Evolutionary conservation across 345 rosid species (phyloP), one percentile per base, ranked within the genome.

Genomic region (Kernera saxatilis): DNA sequence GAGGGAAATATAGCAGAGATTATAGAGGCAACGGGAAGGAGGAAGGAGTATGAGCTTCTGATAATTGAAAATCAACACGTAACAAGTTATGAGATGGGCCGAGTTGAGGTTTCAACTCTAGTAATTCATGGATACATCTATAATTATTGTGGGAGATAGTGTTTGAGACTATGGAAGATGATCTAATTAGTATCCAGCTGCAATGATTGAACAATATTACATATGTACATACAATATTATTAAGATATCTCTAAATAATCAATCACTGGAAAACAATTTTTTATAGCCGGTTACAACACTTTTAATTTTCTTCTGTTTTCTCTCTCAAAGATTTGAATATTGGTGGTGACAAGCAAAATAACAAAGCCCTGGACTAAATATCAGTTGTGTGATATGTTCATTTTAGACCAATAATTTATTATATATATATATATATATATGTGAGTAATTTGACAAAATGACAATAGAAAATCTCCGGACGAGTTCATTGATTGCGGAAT

Each of bases 11-110:
- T 75, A 1, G 90, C 67, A 33, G 83, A 72, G 8, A 83, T 81
- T 8, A 32, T 82, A 4, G 27, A 51, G 48, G 50, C 54, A 2
- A 68, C 80, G 12, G 93, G 86, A 5, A 80, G 62, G 56, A 82
- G 85, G 43, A 65, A 74, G 15, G 88, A 81, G 25, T 85, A 79
- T 48, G 86, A 84, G 43, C 88, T 88, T 22, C 8, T 85, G 17
- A 77, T 90, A 1, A 85, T 84, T 0, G 96, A 93, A 0, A 86
- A 77, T 51, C 13, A 11, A 66, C 70, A 65, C 21, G 43, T 23
- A 48, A 51, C 70, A 37, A 67, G 46, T 67, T 10, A 52, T 67
- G 49, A 67, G 23, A 36, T 51, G 13, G 39, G 19, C 25, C 15
- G 22, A 37, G 18, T 39, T 26, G 7, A 3, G 35, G 61, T 52